Conservation (phyloP, 2,329 filamentous ascomycete genomes). For the Microcera coccophila region DNA sequence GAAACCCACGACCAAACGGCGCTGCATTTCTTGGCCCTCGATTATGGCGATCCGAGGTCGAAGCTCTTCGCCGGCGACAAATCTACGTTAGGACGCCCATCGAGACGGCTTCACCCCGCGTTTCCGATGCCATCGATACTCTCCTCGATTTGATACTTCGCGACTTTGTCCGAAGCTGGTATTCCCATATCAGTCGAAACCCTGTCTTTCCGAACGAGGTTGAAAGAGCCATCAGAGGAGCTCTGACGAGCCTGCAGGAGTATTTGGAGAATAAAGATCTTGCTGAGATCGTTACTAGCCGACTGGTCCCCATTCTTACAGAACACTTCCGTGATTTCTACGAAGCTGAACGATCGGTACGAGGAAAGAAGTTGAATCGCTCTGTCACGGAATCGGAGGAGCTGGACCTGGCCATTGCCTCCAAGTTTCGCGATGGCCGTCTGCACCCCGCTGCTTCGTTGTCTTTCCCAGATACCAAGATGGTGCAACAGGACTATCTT, state of each 20-base stretch:
- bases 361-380: conserved; percentile 81
- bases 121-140: conserved; percentile 76
- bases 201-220: conserved; percentile 81
- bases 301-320: conserved; percentile 83
- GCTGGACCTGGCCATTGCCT: conserved; percentile 91
- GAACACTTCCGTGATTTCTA: conserved; percentile 86
- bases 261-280: conserved; percentile 73
- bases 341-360: conserved; percentile 79
- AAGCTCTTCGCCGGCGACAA: conserved; percentile 60
- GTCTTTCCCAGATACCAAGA: conserved; percentile 77
- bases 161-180: conserved; percentile 89
- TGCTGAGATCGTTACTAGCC: conserved; percentile 75
- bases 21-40: conserved; percentile 58
- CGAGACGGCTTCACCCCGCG: conserved; percentile 68
- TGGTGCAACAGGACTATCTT: conserved; percentile 83
- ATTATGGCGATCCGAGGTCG: conserved; percentile 68
- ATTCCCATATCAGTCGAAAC: conserved; percentile 76
- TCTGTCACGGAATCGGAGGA: conserved; percentile 95
- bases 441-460: conserved; percentile 82
- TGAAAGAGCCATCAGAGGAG: conserved; percentile 71
- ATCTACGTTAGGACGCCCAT: conserved; percentile 66
- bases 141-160: conserved; percentile 72
- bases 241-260: conserved; percentile 67
- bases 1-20: conserved; percentile 40
- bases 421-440: conserved; percentile 83